A percentile compares a stretch with the other conserved stretches of the same genome.
Conservation (phyloP, 768 basidiomycete species). For the Cystobasidium ongulense region DNA sequence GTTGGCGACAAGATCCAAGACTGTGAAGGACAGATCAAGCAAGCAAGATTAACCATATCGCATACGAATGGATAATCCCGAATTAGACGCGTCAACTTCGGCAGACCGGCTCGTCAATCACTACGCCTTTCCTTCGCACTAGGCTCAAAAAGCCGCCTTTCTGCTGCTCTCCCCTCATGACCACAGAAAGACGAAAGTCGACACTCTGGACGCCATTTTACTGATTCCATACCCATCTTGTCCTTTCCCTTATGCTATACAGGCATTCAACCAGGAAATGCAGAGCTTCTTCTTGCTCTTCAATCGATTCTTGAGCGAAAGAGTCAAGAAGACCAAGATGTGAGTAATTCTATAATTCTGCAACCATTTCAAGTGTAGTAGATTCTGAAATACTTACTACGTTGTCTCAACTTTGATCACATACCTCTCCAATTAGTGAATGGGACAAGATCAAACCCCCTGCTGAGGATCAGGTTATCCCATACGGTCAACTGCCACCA, state of each 20-base stretch:
- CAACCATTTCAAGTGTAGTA: no score
- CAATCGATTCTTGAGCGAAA: slow-evolving; percentile 84
- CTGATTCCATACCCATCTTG: not conserved
- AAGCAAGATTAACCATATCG: no score
- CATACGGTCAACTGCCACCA: slow-evolving; percentile 64
- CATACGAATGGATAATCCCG: no score
- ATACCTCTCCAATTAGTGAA: slow-evolving; percentile 51
- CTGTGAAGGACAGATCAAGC: no score
- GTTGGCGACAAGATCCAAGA: no score
- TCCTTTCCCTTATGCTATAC: not conserved
- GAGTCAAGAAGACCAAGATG: slow-evolving; percentile 79
- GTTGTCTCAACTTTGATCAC: not conserved
- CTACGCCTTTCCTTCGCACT: no score
- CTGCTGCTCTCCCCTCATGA: not conserved
- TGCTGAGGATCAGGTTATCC: slow-evolving; percentile 71
- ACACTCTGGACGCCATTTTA: not conserved
- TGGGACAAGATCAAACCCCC: slow-evolving; percentile 87
- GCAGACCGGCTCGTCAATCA: no score
- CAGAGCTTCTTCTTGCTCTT: slow-evolving; percentile 91
- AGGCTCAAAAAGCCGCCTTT: not conserved
- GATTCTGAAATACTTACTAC: no score
- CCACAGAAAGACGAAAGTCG: no score
- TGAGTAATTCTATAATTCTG: no score
- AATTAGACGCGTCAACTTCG: no score
- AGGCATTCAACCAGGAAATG: slow-evolving; percentile 94